phyloP scores from a whole-genome alignment of 73 alveolate species.

The Blepharisma japonicum region DNA sequence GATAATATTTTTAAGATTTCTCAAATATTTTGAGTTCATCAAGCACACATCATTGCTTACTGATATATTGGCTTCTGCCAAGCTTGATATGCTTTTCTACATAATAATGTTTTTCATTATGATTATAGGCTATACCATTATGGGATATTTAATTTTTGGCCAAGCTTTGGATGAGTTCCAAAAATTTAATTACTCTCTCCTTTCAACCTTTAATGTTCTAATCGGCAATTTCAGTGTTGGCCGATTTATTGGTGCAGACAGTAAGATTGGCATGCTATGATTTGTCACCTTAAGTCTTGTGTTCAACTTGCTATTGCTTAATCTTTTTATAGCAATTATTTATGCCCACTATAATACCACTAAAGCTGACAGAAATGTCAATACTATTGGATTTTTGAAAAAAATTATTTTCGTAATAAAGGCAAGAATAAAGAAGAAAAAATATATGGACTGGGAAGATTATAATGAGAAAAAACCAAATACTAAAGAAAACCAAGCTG shows the following conservation, averaged over 20 bases:
- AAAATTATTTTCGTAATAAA: not conserved
- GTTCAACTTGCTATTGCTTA: constrained; percentile 34
- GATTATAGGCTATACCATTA: constrained; percentile 45
- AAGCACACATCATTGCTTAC: constrained; percentile 44
- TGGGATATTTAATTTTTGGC: constrained; percentile 54
- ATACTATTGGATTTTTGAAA: constrained; percentile 4
- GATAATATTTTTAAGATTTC: constrained; percentile 40
- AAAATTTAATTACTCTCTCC: constrained; percentile 19
- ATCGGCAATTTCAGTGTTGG: constrained; percentile 28
- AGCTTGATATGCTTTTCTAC: constrained; percentile 51
- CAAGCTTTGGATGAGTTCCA: constrained; percentile 28
- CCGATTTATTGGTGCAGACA: constrained; percentile 34
- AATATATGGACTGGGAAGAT: constrained; percentile 20
- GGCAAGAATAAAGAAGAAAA: not conserved
- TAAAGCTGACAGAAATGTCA: constrained; percentile 28
- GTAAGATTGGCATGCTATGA: constrained; percentile 33
- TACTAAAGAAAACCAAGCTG: too few species aligned
- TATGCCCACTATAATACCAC: constrained; percentile 37
- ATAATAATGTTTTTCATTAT: constrained; percentile 43
- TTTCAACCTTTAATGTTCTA: constrained; percentile 21
- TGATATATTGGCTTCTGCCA: constrained; percentile 45
- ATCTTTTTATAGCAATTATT: constrained; percentile 57
- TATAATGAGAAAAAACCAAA: not conserved
- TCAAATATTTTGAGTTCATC: constrained; percentile 47
- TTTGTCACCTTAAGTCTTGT: constrained; percentile 38